A percentile compares a stretch with the other conserved stretches of the same genome.
phyloP scores from a whole-genome alignment of 805 yeast species.

The Teunomyces gatunensis region DNA sequence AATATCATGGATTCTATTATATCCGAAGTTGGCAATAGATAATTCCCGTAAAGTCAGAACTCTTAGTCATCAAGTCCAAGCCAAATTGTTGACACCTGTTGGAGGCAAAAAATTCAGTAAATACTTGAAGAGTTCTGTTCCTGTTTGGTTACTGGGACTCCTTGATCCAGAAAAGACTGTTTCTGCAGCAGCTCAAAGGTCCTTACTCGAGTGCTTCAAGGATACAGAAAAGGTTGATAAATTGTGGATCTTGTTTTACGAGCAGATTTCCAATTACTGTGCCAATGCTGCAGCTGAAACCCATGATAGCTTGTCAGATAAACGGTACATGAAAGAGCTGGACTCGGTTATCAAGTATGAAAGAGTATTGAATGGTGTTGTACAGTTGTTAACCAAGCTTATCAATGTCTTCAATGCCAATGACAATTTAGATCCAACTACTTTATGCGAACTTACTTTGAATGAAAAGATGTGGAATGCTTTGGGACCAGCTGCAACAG shows the following conservation, averaged over 20 bases:
- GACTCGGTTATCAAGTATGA: constrained; percentile 65
- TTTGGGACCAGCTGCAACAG: constrained; percentile 21
- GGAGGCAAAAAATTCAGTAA: constrained; percentile 56
- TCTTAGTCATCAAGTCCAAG: constrained; percentile 63
- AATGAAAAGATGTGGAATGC: constrained; percentile 35
- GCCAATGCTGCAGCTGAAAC: constrained; percentile 57
- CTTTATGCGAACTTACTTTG: constrained; percentile 18
- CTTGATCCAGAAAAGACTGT: constrained; percentile 70
- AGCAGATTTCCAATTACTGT: constrained; percentile 54
- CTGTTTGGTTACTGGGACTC: constrained; percentile 68
- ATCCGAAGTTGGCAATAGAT: constrained; percentile 75
- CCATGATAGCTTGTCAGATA: constrained; percentile 67
- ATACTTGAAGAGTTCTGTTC: constrained; percentile 68
- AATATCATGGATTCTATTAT: constrained; percentile 76
- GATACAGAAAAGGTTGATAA: constrained; percentile 46
- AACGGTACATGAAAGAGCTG: constrained; percentile 61
- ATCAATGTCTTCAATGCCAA: constrained; percentile 1
- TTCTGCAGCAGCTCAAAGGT: constrained; percentile 44
- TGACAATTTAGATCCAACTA: neutral
- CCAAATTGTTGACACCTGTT: constrained; percentile 44
- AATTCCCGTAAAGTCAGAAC: constrained; percentile 63
- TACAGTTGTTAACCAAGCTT: constrained; percentile 44
- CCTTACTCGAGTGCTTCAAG: constrained; percentile 55
- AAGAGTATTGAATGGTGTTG: constrained; percentile 51
- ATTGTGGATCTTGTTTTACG: constrained; percentile 59